Evolutionary conservation across 2,329 filamentous ascomycete species (phyloP), one percentile per base, ranked within the genome.

Genomic region (Monosporascus ibericus): DNA sequence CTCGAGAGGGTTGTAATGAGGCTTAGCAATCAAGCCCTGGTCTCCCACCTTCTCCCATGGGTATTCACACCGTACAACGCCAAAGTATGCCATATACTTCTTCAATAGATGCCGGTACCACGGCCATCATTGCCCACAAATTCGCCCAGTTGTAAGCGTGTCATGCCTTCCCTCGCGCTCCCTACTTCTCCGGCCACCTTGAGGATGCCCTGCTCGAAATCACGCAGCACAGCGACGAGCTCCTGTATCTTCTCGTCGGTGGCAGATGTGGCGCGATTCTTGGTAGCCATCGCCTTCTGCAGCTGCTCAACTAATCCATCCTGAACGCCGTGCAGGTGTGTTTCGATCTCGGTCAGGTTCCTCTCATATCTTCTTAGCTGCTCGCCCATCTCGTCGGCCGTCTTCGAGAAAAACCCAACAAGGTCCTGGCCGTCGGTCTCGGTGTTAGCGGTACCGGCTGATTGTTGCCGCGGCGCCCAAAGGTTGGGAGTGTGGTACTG

Each of bases 151-250:
- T 80, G 78, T 49, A 86, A 65, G 57, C 77, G 77, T 51, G 84
- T 82, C 52, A 85, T 75, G 37, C 78, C 78, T 64, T 87, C 84
- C 55, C 82, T 79, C 5, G 76, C 77, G 47, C 71, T 71, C 3
- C 82, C 83, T 48, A 87, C 76, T 51, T 81, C 77, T 24, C 77
- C 75, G 5, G 84, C 84, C 52, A 86, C 83, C 50, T 80, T 78
- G 52, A 86, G 67, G 51, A 87, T 84, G 52, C 82, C 79, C 59
- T 79, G 75, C 68, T 87, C 83, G 55, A 87, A 85, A 58, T 87
- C 84, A 18, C 78, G 73, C 57, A 87, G 73, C 44, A 84, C 82
- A 14, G 75, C 77, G 17, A 79, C 79, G 44, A 86, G 71, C 63
- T 80, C 76, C 37, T 73, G 68, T 20, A 75, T 68, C 56, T 71